Evolutionary conservation across 2,329 filamentous ascomycete species (phyloP), one percentile per base, ranked within the genome.

Genomic region (Aspergillus sp.): DNA sequence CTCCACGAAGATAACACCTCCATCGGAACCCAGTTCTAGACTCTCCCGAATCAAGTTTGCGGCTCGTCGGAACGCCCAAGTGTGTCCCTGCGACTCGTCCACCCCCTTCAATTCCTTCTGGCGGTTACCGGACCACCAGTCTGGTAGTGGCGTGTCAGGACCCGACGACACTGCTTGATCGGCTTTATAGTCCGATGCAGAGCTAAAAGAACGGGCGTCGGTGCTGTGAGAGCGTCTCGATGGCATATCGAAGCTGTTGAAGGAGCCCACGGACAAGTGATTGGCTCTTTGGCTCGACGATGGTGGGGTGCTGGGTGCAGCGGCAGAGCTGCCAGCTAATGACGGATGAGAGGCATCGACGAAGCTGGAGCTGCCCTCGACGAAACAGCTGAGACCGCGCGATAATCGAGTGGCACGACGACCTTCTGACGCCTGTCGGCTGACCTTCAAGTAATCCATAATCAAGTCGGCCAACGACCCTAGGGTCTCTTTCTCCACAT

Each of bases 371-470:
- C 78, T 82, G 5, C 81, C 81, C 59, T 85, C 83, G 6, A 85
- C 82, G 57, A 85, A 87, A 17, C 78, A 76, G 2, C 81, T 83
- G 10, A 87, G 72, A 0, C 84, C 43, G 82, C 82, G 75, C 83
- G 87, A 67, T 79, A 81, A 63, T 80, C 85, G 43, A 78, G 83
- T 65, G 79, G 81, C 67, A 78, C 81, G 65, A 81, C 83, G 65
- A 82, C 84, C 58, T 79, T 83, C 56, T 75, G 81, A 62, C 78
- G 80, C 63, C 81, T 79, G 48, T 77, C 84, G 77, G 79, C 83
- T 73, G n/a, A 77, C 68, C 57, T 87, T 85, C 8, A 90, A 71
- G 59, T 89, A 87, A 39, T 86, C 82, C 76, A 87, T 86, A 4
- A 87, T 79, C 4, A 85, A 82, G 17, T 76, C 75, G 0, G 82